Evolutionary conservation across 2,329 filamentous ascomycete species (phyloP), one percentile per base, ranked within the genome.

Genomic region (Daldinia sp.): DNA sequence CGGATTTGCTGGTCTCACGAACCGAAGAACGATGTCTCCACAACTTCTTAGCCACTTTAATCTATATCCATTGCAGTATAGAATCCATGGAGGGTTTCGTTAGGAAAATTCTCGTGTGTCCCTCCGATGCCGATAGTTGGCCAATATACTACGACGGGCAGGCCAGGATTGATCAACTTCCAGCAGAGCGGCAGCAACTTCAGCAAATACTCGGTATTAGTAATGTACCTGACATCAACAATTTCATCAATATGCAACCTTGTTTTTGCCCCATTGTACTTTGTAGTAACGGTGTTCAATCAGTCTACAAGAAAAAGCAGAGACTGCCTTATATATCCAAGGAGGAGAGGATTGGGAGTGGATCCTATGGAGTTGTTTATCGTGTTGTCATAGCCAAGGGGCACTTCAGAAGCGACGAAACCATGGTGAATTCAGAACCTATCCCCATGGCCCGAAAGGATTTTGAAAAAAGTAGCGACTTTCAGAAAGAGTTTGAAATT

Each of bases 401-500:
- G 1, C 78, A 80, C 51, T 72, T 80, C 47, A 49, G 59, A 23
- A 65, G 71, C 43, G 41, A 34, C 10, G 17, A 21, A 8, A 11
- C 61, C 3, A 64, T 63, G 58, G 53, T 32, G 6, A 72, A 71
- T 48, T 64, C 54, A 3, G 57, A 71, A 37, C 69, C 67, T 3
- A 63, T 58, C 21, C 55, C 54, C 54, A 70, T 78, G 34, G 77
- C 77, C 1, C 74, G 77, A 21, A 79, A 79, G 48, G 77, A 80
- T 52, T 79, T 76, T 57, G 68, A 73, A 13, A 68, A 74, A 10
- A 71, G 57, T 19, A 66, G 59, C 23, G 66, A 70, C 15, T 64
- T 62, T 10, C 66, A 68, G 43, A 69, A 72, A 5, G 77, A 79
- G 56, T 68, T 71, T 17, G 66, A 76, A 11, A 74, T 74, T 32